Evolutionary conservation across 441 rosid genomes (phyloP).

Genomic region (Kokia cookei): DNA sequence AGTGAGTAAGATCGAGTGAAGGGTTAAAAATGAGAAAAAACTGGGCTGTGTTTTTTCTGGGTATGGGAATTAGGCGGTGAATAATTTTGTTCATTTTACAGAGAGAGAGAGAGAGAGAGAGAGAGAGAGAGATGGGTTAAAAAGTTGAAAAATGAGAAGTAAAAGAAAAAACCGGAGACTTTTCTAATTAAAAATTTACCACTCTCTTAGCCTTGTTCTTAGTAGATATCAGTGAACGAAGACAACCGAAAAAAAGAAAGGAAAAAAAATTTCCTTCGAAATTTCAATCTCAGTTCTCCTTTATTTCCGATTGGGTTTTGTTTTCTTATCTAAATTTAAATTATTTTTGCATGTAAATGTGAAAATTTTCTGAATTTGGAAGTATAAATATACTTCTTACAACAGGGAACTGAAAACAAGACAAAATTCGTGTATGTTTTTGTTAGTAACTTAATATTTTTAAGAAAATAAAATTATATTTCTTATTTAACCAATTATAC

Average conservation of each 20-base stretch:
- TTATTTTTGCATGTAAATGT: not conserved
- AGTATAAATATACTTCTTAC: not conserved
- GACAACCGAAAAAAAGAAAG: constrained; percentile 4
- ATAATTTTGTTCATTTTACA: constrained; percentile 66
- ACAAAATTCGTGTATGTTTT: not conserved
- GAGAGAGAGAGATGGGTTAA: constrained; percentile 13
- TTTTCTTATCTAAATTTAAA: not conserved
- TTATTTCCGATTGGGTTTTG: not conserved
- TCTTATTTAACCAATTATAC: no score
- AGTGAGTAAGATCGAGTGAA: constrained; percentile 46
- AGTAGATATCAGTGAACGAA: constrained; percentile 6
- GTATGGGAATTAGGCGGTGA: constrained; percentile 29
- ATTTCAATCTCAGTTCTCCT: constrained; percentile 3
- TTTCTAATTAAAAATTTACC: not conserved
- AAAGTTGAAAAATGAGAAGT: not conserved
- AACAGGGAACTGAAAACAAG: not conserved
- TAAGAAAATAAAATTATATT: no score
- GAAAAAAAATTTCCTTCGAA: not conserved
- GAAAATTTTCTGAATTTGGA: not conserved
- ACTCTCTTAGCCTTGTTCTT: constrained; percentile 13
- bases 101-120: constrained; percentile 10
- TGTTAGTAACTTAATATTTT: no score
- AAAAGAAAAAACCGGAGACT: not conserved
- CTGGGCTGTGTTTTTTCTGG: constrained; percentile 20
- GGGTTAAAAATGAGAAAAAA: not conserved